Percentiles rank a stretch among this genome's conserved stretches.
Conservation (phyloP, 345 rosid genomes). For the Moricandia moricandioides region DNA sequence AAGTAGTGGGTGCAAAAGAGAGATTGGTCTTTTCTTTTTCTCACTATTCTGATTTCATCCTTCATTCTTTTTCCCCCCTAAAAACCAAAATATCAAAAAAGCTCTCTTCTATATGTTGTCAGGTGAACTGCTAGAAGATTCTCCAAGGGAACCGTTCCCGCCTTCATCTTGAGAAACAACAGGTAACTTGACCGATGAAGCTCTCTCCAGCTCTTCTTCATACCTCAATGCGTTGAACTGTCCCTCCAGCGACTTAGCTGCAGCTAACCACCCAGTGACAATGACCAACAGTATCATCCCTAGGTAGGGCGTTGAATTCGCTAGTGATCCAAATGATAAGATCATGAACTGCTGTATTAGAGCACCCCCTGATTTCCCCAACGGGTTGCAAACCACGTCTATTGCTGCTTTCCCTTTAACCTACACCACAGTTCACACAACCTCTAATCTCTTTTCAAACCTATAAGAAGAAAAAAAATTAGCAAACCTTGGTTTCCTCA, state of each 20-base stretch:
- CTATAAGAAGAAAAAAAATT: no score
- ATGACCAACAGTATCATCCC: constrained; percentile 72
- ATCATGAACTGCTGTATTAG: constrained; percentile 96
- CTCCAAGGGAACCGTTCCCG: constrained; percentile 42
- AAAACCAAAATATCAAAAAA: not conserved
- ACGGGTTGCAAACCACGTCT: constrained; percentile 91
- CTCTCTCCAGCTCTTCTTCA: constrained; percentile 95
- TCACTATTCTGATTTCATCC: constrained; percentile 15
- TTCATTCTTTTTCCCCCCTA: not conserved
- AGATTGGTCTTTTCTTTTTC: constrained; percentile 15
- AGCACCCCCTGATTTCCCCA: constrained; percentile 96
- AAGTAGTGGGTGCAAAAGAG: not conserved
- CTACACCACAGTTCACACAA: constrained; percentile 34
- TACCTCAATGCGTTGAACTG: constrained; percentile 71
- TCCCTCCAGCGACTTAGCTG: constrained; percentile 76
- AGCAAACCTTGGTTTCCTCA: constrained; percentile 87
- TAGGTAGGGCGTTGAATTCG: constrained; percentile 90
- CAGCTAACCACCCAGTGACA: constrained; percentile 75
- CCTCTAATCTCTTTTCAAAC: no score
- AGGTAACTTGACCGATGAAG: constrained; percentile 62
- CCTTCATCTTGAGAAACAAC: constrained; percentile 51
- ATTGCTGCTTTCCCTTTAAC: constrained; percentile 98
- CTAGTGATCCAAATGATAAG: constrained; percentile 85
- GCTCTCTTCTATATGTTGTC: constrained; percentile 19
- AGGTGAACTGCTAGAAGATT: constrained; percentile 17